These are phyloP conservation scores for rapeseed (Brassica napus) DNA, from an alignment of 345 rosid genomes.

Conservation along the genomic window Da-Ae NC_063446.1:12139501-12140000, in stretches of 20 bases:
- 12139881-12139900: constrained; percentile 76
- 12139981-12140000: constrained; percentile 95
- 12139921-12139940: not conserved
- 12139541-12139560: constrained; percentile 56
- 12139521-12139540: constrained; percentile 82
- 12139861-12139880: constrained; percentile 55
- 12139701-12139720: constrained; percentile 84
- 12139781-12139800: constrained; percentile 82
- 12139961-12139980: constrained; percentile 43
- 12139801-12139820: constrained; percentile 76
- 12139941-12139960: not conserved
- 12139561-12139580: constrained; percentile 75
- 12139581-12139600: constrained; percentile 98
- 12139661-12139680: constrained; percentile 6
- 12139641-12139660: not conserved
- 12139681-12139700: constrained; percentile 2
- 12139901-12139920: too few relatives aligned
- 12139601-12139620: constrained; percentile 91
- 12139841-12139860: constrained; percentile 53
- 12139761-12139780: constrained; percentile 91
- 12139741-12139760: constrained; percentile 81
- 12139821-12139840: constrained; percentile 75
- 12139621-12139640: constrained; percentile 11
- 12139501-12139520: constrained; percentile 96
- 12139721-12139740: constrained; percentile 75